Evolutionary conservation across 2,329 filamentous ascomycete genomes (phyloP), one percentile per base, ranked within the genome.

Genomic region (Diaporthe helianthi): DNA sequence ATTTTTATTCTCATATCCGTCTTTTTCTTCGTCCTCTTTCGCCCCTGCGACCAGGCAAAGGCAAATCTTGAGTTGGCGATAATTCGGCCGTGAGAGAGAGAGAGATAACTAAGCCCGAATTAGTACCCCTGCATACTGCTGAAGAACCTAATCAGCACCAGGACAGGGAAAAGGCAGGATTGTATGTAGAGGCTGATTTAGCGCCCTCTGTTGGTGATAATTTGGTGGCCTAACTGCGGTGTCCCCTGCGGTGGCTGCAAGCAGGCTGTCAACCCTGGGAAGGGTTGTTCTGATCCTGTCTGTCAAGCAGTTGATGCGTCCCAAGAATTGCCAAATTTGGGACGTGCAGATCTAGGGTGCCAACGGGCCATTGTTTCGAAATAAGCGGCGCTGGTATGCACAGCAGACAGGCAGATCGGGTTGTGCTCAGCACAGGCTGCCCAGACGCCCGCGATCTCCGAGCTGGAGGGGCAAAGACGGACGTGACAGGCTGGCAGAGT

Each of bases 381-480:
- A 61, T 31, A 61, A 61, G 58, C 58, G 58, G 58, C 58, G 41
- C 58, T 33, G 26, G 1, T 36, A 55, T 61, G 38, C 55, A 61
- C 41, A 47, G 26, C 36, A 38, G 12, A 26, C 2, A 9, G 24
- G 38, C 15, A 19, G 26, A 29, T 58, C 13, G 22, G 15, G 19
- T 36, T 63, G 58, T 63, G 58, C 58, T 33, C 58, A 31, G 44
- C 44, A 47, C 58, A 36, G 44, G 54, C 54, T 58, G 54, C 54
- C 22, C 54, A 58, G 41, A 4, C 58, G 58, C 29, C 17, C 47
- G 58, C 58, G 41, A 63, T 49, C 58, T 63, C 58, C 44, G 58
- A 61, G 58, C 58, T 61, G 58, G 58, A 63, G 26, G 58, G 58
- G 58, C 58, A 49, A 49, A 49, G 26, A 63, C 54, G 44, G 58